Evolutionary conservation across 331 rosid genomes (phyloP).

Genomic region (Pyrus hybrid): DNA sequence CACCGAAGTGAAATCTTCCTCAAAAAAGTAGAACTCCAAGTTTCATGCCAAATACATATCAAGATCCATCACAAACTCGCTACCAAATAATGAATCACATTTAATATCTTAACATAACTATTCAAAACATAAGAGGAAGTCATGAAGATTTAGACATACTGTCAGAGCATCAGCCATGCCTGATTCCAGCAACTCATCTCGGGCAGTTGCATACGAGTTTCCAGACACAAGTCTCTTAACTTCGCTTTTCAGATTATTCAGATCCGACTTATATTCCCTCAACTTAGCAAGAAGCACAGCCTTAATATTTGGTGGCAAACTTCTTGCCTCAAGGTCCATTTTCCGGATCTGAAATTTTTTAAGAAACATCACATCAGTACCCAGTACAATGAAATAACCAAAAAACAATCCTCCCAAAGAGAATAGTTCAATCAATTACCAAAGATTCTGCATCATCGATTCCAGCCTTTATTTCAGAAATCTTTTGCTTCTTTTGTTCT

Average conservation of each 20-base stretch:
- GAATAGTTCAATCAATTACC: no score
- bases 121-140: not conserved
- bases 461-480: slow-evolving; percentile 71
- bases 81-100: not conserved
- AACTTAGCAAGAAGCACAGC: slow-evolving; percentile 81
- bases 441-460: slow-evolving; percentile 92
- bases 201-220: slow-evolving; percentile 59
- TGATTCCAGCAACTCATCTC: slow-evolving; percentile 91
- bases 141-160: slow-evolving; percentile 30
- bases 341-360: slow-evolving; percentile 59
- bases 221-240: slow-evolving; percentile 75
- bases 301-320: slow-evolving; percentile 83
- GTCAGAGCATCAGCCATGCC: slow-evolving; percentile 95
- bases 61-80: not conserved
- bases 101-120: not conserved
- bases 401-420: slow-evolving; percentile 4
- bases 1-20: not conserved
- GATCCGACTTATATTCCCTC: slow-evolving; percentile 93
- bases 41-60: not conserved
- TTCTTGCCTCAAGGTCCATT: slow-evolving; percentile 98
- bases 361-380: slow-evolving; percentile 10
- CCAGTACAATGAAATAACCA: not conserved
- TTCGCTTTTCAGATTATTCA: no score
- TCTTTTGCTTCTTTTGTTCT: slow-evolving; percentile 92
- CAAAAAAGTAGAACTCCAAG: not conserved